phyloP scores from a whole-genome alignment of 2,329 filamentous ascomycete genomes.

The Sporothrix inflata region DNA sequence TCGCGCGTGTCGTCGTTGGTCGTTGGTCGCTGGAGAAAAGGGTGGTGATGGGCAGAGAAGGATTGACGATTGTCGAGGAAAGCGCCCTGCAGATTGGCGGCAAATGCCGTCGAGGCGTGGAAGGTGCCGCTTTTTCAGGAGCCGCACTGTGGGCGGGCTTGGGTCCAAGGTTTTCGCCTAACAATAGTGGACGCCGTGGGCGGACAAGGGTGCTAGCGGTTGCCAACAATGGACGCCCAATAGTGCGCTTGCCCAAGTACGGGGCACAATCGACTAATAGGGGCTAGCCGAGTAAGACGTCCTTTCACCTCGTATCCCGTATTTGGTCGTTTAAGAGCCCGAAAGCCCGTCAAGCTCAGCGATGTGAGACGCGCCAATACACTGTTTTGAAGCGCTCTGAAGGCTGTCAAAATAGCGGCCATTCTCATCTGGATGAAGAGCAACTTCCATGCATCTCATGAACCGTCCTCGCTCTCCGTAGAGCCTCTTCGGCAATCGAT shows the following conservation, averaged over 20 bases:
- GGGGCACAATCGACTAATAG: too few species aligned
- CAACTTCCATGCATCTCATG: too few species aligned
- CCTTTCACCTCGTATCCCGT: too few species aligned
- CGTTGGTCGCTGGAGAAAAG: neutral
- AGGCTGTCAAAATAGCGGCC: too few species aligned
- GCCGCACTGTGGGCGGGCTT: neutral
- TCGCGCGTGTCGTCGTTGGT: neutral
- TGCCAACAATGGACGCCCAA: neutral
- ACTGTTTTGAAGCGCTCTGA: too few species aligned
- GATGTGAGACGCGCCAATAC: too few species aligned
- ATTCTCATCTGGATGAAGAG: too few species aligned
- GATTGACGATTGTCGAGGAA: neutral
- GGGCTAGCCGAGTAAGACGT: too few species aligned
- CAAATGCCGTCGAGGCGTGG: neutral
- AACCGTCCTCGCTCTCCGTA: too few species aligned
- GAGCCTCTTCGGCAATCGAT: too few species aligned
- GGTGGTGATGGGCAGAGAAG: neutral
- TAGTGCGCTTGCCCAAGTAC: neutral
- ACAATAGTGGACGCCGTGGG: neutral
- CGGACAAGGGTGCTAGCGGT: neutral
- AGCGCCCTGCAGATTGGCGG: slow-evolving; percentile 10
- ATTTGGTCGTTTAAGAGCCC: too few species aligned
- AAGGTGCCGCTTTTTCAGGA: neutral
- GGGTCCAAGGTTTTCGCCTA: neutral
- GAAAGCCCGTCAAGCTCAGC: too few species aligned